These are phyloP conservation scores for Chlamydomonas schloesseri DNA, from an alignment of 139 green algal genomes.

Conservation along the genomic window DNA sequence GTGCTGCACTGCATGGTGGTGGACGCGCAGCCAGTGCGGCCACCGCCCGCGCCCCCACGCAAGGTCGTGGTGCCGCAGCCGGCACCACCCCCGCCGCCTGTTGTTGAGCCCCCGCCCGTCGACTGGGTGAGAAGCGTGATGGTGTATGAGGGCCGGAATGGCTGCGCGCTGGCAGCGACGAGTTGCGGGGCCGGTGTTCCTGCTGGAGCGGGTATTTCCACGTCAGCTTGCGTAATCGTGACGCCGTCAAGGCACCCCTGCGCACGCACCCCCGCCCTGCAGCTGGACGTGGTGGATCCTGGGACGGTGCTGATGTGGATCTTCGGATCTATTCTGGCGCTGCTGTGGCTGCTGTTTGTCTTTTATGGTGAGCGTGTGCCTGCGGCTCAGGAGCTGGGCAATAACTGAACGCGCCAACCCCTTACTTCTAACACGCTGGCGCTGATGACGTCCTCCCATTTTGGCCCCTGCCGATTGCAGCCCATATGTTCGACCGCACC, in stretches of 20 bases:
- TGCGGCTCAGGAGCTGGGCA: too few species aligned
- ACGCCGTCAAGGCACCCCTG: too few species aligned
- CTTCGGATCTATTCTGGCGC: slow-evolving; percentile 57
- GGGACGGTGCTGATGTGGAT: slow-evolving; percentile 67
- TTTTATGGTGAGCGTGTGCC: slow-evolving; percentile 55
- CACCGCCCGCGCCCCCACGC: neutral
- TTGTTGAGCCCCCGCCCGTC: slow-evolving; percentile 38
- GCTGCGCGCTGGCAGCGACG: too few species aligned
- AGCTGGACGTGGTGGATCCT: slow-evolving; percentile 64
- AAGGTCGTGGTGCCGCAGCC: neutral
- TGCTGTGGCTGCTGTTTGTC: slow-evolving; percentile 62
- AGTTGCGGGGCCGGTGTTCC: too few species aligned
- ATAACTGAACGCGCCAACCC: too few species aligned
- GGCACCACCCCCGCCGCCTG: neutral
- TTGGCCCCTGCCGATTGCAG: slow-evolving; percentile 22
- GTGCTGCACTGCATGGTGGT: slow-evolving; percentile 56
- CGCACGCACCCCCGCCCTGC: neutral
- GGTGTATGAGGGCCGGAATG: too few species aligned
- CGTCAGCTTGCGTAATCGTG: too few species aligned
- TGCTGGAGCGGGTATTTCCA: too few species aligned
- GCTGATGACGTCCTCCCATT: neutral
- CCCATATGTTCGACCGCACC: slow-evolving; percentile 64
- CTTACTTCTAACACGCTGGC: neutral
- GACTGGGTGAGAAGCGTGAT: slow-evolving; percentile 56
- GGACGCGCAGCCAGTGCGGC: slow-evolving; percentile 23